phyloP scores from a whole-genome alignment of 2,329 filamentous ascomycete genomes.

The Ophiostoma novo-ulmi region DNA sequence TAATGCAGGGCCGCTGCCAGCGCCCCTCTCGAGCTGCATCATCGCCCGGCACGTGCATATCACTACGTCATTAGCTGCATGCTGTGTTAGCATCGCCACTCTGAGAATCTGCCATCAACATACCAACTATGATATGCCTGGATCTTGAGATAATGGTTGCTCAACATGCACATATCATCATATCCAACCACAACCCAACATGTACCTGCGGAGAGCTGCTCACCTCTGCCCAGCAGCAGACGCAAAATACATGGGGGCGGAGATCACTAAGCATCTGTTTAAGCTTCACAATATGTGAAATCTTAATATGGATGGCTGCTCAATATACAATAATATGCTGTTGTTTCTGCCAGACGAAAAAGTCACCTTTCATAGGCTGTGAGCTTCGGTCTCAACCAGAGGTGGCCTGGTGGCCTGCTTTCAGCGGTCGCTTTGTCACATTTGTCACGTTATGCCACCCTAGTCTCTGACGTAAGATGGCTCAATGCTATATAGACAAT shows the following conservation, averaged over 20 bases:
- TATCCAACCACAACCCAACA: too few species aligned
- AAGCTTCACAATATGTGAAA: too few species aligned
- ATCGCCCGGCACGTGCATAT: not conserved
- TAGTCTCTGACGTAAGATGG: conserved; percentile 7
- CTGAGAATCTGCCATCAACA: too few species aligned
- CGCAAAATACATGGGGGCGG: too few species aligned
- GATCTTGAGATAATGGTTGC: too few species aligned
- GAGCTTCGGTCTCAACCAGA: not conserved
- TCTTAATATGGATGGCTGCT: too few species aligned
- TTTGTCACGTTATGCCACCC: conserved; percentile 3
- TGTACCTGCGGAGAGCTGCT: too few species aligned
- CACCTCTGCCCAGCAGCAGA: too few species aligned
- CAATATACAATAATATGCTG: too few species aligned
- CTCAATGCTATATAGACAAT: not conserved
- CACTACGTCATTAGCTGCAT: conserved; percentile 2
- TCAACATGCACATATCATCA: too few species aligned
- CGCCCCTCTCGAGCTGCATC: not conserved
- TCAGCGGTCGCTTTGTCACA: not conserved
- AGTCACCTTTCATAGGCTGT: not conserved
- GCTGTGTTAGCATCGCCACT: not conserved
- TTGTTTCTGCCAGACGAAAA: not conserved
- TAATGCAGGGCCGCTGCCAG: not conserved
- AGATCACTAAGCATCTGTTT: too few species aligned
- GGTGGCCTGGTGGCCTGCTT: not conserved
- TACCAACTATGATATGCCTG: too few species aligned